Percentiles rank a stretch among this genome's conserved stretches.
Conservation (phyloP, 805 yeast genomes). For the Candida ficus region DNA sequence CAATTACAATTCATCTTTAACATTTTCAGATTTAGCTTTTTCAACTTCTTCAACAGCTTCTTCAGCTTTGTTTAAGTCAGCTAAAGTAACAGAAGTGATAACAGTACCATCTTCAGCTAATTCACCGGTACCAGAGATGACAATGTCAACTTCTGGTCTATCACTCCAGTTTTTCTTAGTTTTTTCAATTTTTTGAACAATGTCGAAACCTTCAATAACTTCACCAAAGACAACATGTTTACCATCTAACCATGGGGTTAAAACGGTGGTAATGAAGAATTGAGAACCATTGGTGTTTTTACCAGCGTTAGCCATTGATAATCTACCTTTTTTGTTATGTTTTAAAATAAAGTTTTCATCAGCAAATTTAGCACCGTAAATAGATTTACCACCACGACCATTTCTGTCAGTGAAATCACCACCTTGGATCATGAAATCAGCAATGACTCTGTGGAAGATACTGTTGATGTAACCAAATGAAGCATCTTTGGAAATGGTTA, state of each 20-base stretch:
- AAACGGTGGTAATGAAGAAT: conserved; percentile 80
- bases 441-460: conserved; percentile 68
- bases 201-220: conserved; percentile 83
- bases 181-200: conserved; percentile 67
- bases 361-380: conserved; percentile 64
- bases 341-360: conserved; percentile 60
- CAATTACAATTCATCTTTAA: conserved; percentile 32
- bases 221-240: conserved; percentile 96
- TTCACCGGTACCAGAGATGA: conserved; percentile 70
- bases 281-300: conserved; percentile 92
- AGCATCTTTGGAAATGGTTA: conserved; percentile 72
- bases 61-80: conserved; percentile 11
- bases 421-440: conserved; percentile 94
- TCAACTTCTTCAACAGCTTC: too few species aligned
- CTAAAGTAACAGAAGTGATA: conserved; percentile 19
- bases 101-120: conserved; percentile 33
- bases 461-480: conserved; percentile 56
- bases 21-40: too few species aligned
- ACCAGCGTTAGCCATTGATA: conserved; percentile 93
- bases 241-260: conserved; percentile 81
- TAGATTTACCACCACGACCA: conserved; percentile 92
- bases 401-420: conserved; percentile 83
- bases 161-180: conserved; percentile 69
- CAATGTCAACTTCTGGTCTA: conserved; percentile 62
- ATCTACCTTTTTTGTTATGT: conserved; percentile 75